Evolutionary conservation across 1,139 yeast genomes (phyloP), one percentile per base, ranked within the genome.

Genomic region (Barnettozyma hawaiiensis): DNA sequence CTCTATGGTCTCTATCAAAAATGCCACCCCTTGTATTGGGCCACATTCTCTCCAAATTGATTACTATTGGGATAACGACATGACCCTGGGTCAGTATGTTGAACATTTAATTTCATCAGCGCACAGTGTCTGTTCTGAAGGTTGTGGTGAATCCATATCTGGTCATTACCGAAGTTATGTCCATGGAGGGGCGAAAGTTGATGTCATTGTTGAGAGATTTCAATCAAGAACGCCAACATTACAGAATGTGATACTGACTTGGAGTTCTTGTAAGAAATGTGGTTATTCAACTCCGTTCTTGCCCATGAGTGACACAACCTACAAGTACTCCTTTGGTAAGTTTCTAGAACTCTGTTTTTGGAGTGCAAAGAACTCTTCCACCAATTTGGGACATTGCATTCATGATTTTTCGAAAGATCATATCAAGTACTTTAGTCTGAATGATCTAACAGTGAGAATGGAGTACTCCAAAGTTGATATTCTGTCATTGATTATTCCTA

Each of bases 291-390:
- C 95, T 4, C 95, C 97, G 0, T 80, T 85, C 12, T 67, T 81
- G 20, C 85, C 87, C n/a, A 78, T 94, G 84, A 84, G 86, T 53
- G 92, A 87, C 42, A 83, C 82, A 23, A 81, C 97, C 0, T 90
- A 95, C 81, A 87, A 83, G 57, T 81, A 82, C 50, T 90, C 97
- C 0, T 80, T 94, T 60, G 98, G 98, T 0, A 94, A 92, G 58
- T 94, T 85, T 57, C 69, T 94, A 36, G 97, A 94, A 63, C 66
- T 90, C 22, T 71, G 84, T 32, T 90, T 89, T 58, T 89, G 95
- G 84, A 87, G 95, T 40, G 59, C 59, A 51, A 52, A 66, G 55
- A 50, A 60, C 60, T 51, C 67, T 51, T 46, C 60, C 55, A 62
- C 70, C 54, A 64, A 78, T 57, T 61, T 70, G 20, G 83, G 81